Conservation (phyloP, 2,329 filamentous ascomycete genomes). For the Endothia cerciana region DNA sequence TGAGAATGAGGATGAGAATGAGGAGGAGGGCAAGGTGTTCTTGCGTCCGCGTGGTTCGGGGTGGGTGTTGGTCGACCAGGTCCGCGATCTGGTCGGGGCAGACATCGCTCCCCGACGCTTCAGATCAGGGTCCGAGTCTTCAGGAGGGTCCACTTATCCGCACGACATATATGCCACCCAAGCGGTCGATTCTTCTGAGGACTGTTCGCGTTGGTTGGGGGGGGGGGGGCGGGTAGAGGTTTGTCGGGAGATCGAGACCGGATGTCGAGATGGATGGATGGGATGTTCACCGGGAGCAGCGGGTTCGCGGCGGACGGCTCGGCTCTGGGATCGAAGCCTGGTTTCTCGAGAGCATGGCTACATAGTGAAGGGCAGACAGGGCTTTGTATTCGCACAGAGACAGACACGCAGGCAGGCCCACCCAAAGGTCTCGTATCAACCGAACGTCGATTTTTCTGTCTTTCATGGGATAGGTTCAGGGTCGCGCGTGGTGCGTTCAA, state of each 20-base stretch:
- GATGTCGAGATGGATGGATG: background rate
- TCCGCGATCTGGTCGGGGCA: slow-evolving; percentile 25
- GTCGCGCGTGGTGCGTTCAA: background rate
- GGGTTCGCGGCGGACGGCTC: background rate
- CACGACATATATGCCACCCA: background rate
- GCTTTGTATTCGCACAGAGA: background rate
- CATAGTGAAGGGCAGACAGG: background rate
- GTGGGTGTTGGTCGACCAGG: slow-evolving; percentile 29
- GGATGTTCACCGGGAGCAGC: background rate
- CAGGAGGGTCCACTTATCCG: background rate
- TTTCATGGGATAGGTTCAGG: background rate
- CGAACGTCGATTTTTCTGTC: background rate
- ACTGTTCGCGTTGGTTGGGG: background rate
- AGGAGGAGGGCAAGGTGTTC: background rate
- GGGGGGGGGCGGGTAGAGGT: no score
- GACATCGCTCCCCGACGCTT: slow-evolving; percentile 23
- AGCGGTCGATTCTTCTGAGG: background rate
- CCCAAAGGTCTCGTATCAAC: background rate
- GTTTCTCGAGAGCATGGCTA: background rate
- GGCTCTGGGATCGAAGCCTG: slow-evolving; percentile 7
- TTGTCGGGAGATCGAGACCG: no score
- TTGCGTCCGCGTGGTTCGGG: background rate
- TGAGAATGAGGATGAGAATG: background rate
- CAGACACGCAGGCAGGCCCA: background rate
- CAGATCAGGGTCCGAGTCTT: background rate